Base-by-base conservation (phyloP, 2,329 filamentous ascomycete genomes). In the Clarireedia paspali region DNA sequence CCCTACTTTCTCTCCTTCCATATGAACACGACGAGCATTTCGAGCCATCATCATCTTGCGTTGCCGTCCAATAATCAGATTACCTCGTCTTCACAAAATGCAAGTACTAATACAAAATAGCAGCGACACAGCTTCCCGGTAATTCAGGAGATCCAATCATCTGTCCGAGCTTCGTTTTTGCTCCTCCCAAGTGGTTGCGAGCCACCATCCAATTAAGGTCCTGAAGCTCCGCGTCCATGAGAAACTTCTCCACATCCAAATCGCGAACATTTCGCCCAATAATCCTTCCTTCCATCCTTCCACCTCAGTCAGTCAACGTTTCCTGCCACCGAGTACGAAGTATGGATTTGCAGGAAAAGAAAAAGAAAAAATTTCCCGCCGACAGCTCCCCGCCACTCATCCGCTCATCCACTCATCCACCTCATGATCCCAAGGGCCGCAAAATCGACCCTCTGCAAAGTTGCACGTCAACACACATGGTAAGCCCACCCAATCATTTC, bases 21-120 rank as follows among this genome's bases (percentile, higher is more conserved):
- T 3, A 24, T 20, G 14, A 24, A 12, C 24, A 12, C 44, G 20
- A 46, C 10, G 44, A 24, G 6, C 44, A 46, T 14, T 15, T 24
- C 44, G 20, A 46, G 20, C n/a, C 20, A 23, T 23, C 40, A 12
- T 46, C 44, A n/a, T 17, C 17, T 40, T 15, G 15, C 15, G 17
- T 50, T 52, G 39, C 15, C 12, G 45, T 15, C 50, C 50, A 52
- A 52, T 52, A 38, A 39, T 45, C 50, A 44, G 17, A 26, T 14
- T 36, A 27, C 20, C 2, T 20, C 2, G 20, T 20, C 20, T 52
- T 26, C 4, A 36, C 17, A 24, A 36, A 46, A 38, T 45, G 27
- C 17, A 46, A 14, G 24, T 45, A 12, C 15, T 45, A 34, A 17
- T 7, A 34, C 44, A 46, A 42, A 38, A 49, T 42, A 42, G 39